Evolutionary conservation across 441 rosid genomes (phyloP).

Genomic region (Macaranga tanarius): DNA sequence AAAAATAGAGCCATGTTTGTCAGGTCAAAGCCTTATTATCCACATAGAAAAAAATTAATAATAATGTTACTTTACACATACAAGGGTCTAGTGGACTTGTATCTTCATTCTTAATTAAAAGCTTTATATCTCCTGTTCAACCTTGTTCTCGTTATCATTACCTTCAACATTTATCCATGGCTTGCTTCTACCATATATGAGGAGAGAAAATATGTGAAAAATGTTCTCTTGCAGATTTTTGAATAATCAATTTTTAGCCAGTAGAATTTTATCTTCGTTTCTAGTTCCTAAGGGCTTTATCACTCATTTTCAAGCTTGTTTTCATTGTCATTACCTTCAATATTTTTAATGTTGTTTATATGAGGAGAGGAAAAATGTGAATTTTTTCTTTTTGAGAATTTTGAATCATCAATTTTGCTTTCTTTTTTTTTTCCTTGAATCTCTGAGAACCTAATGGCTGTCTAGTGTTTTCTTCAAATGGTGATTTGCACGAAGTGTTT

Average conservation of each 20-base stretch:
- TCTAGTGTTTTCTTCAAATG: conserved; percentile 4
- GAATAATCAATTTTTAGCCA: no score
- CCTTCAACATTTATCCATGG: not conserved
- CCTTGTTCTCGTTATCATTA: not conserved
- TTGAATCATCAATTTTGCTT: not conserved
- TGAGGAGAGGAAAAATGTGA: not conserved
- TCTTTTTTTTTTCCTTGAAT: conserved; percentile 14
- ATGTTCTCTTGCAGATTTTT: no score
- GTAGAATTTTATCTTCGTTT: not conserved
- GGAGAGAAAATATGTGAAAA: no score
- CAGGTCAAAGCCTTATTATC: not conserved
- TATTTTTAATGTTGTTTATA: not conserved
- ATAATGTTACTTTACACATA: not conserved
- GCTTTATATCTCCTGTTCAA: not conserved
- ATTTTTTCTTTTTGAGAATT: not conserved
- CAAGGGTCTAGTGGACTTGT: not conserved
- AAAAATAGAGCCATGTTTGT: not conserved
- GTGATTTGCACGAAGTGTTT: conserved; percentile 4
- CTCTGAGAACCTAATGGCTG: not conserved
- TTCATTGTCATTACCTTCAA: not conserved
- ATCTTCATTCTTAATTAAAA: not conserved
- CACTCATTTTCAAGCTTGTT: not conserved
- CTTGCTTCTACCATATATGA: not conserved
- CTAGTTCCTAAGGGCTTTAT: not conserved
- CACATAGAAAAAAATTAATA: not conserved